Conservation (phyloP, 768 basidiomycete genomes). For the Naganishia randhawae region DNA sequence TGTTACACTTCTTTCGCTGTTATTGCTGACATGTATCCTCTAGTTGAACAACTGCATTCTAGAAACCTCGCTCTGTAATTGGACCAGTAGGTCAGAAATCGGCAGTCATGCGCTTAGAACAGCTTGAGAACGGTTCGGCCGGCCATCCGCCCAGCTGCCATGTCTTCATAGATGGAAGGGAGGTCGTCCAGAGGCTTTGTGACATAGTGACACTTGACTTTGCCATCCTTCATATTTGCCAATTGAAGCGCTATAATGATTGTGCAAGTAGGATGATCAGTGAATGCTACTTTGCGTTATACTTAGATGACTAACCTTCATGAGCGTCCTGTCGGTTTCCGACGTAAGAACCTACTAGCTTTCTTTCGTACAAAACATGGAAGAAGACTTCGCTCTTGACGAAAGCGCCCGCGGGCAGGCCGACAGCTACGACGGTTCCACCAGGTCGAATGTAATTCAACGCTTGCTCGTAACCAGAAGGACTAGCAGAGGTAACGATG, state of each 20-base stretch:
- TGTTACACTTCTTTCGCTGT: too few species aligned
- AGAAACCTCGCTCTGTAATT: too few species aligned
- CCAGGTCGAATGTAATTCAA: constrained; percentile 69
- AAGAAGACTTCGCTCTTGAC: constrained; percentile 32
- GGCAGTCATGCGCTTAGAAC: neutral
- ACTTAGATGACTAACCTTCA: constrained; percentile 54
- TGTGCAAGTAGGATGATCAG: neutral
- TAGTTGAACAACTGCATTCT: too few species aligned
- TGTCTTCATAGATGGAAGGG: constrained; percentile 50
- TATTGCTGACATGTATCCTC: too few species aligned
- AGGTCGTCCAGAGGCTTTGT: constrained; percentile 58
- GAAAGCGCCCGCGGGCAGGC: constrained; percentile 32
- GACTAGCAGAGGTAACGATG: constrained; percentile 49
- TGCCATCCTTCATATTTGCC: constrained; percentile 59
- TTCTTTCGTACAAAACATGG: constrained; percentile 43
- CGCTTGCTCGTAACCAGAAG: constrained; percentile 54
- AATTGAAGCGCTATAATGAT: constrained; percentile 59
- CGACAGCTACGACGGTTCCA: constrained; percentile 54
- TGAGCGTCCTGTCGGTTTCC: constrained; percentile 68
- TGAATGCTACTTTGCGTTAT: neutral
- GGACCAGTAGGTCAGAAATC: neutral
- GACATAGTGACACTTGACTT: constrained; percentile 62
- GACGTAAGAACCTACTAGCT: constrained; percentile 53
- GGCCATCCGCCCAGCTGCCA: constrained; percentile 28
- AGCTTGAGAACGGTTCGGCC: constrained; percentile 30